Percentiles rank a stretch among this genome's conserved stretches.
phyloP scores from a whole-genome alignment of 805 yeast species.

The Candida ulmi region DNA sequence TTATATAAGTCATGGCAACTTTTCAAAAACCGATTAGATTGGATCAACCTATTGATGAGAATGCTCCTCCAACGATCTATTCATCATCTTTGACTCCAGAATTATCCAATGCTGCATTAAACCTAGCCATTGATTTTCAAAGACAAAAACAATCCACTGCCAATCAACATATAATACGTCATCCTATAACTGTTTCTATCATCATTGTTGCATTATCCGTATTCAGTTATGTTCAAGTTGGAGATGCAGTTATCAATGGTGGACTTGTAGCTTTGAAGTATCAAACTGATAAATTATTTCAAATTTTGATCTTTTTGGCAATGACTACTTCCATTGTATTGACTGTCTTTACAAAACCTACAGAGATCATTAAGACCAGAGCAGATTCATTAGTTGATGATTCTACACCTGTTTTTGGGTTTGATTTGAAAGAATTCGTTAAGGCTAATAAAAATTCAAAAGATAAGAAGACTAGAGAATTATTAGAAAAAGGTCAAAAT shows the following conservation, averaged over 20 bases:
- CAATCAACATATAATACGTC: constrained; percentile 38
- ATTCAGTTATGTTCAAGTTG: constrained; percentile 12
- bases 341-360: constrained; percentile 32
- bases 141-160: constrained; percentile 21
- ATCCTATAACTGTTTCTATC: constrained; percentile 31
- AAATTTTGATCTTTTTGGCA: constrained; percentile 34
- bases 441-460: constrained; percentile 20
- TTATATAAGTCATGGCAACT: neutral
- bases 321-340: constrained; percentile 35
- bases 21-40: constrained; percentile 24
- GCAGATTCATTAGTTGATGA: constrained; percentile 33
- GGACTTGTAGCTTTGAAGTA: constrained; percentile 12
- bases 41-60: constrained; percentile 47
- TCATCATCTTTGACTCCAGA: constrained; percentile 49
- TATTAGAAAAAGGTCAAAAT: constrained; percentile 37
- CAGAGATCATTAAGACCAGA: constrained; percentile 42
- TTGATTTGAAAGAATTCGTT: constrained; percentile 46
- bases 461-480: constrained; percentile 17
- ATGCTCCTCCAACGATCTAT: constrained; percentile 47
- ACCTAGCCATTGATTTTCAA: constrained; percentile 54
- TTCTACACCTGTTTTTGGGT: constrained; percentile 40
- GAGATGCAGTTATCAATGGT: constrained; percentile 11
- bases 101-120: constrained; percentile 52
- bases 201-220: constrained; percentile 4
- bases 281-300: constrained; percentile 15